Evolutionary conservation across 2,329 filamentous ascomycete species (phyloP).

Genomic region (Colletotrichum noveboracense): DNA sequence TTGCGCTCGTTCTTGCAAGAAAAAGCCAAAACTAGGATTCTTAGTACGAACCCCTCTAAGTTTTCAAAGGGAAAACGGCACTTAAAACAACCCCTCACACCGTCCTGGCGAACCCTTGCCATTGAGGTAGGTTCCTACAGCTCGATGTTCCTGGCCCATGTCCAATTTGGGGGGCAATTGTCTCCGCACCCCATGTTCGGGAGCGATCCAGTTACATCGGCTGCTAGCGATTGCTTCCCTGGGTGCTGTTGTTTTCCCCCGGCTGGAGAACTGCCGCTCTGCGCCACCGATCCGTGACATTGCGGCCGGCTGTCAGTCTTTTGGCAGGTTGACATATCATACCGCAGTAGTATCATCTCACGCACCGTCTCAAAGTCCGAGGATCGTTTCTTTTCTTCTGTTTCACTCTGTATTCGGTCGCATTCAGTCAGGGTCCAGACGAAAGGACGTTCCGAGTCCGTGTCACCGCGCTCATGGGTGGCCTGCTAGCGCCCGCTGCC

Average conservation of each 20-base stretch:
- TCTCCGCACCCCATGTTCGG: background rate
- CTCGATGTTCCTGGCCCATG: background rate
- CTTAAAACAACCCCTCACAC: background rate
- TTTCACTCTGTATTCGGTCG: background rate
- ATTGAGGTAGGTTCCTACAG: background rate
- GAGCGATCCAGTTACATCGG: slow-evolving; percentile 10
- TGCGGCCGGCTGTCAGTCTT: background rate
- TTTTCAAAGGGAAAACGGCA: background rate
- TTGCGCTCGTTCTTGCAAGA: background rate
- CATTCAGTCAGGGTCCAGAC: rapidly evolving
- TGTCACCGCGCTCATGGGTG: background rate
- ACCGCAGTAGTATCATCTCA: background rate
- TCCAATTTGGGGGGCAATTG: background rate
- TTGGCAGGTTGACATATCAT: background rate
- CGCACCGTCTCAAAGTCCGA: background rate
- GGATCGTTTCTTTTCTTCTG: rapidly evolving
- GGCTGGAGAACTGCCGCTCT: background rate
- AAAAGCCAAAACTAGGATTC: background rate
- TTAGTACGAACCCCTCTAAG: background rate
- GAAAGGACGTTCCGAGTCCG: background rate
- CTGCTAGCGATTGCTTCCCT: background rate
- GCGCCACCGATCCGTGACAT: background rate
- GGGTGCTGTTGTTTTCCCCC: background rate
- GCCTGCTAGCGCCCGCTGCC: background rate
- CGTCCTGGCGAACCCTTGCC: background rate